These are phyloP conservation scores for Penicillium crustosum DNA, from an alignment of 2,329 filamentous ascomycete genomes.

Conservation along the genomic window DNA sequence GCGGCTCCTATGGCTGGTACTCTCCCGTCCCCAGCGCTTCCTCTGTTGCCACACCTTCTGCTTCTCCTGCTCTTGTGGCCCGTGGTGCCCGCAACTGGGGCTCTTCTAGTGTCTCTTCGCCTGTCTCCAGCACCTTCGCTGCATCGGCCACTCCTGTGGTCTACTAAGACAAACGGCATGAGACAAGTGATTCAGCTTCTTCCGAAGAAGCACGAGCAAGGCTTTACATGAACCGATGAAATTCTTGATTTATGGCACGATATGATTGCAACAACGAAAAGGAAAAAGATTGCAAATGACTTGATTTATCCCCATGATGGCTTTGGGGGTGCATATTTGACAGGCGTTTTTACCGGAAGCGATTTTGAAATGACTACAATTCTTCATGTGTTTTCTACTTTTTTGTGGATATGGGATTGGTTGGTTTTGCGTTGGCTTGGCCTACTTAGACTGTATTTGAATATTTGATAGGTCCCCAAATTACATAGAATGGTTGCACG, in stretches of 20 bases:
- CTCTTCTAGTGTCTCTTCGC: constrained; percentile 12
- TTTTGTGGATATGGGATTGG: constrained; percentile 11
- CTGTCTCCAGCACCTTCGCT: constrained; percentile 14
- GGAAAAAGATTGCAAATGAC: not conserved
- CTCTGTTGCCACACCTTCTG: not conserved
- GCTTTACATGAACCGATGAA: constrained; percentile 8
- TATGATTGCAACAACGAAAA: constrained; percentile 13
- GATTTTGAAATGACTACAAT: constrained; percentile 3
- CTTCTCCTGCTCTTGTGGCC: constrained; percentile 8
- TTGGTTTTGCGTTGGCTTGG: constrained; percentile 7
- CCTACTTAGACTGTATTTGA: constrained; percentile 21
- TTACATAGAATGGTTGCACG: constrained; percentile 14
- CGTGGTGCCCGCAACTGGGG: constrained; percentile 3
- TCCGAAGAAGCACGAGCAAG: not conserved
- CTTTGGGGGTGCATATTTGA: constrained; percentile 4
- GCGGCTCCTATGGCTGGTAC: constrained; percentile 8
- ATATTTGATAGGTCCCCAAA: constrained; percentile 3
- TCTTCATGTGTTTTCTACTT: constrained; percentile 14
- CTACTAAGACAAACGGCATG: constrained; percentile 11
- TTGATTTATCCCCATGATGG: constrained; percentile 2
- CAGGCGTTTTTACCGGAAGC: constrained; percentile 7
- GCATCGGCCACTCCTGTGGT: constrained; percentile 12
- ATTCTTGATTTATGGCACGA: constrained; percentile 7
- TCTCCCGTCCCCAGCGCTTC: not conserved
- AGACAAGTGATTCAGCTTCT: not conserved